phyloP scores from a whole-genome alignment of 1,284 basidiomycete genomes.

The Peniophora sp. region DNA sequence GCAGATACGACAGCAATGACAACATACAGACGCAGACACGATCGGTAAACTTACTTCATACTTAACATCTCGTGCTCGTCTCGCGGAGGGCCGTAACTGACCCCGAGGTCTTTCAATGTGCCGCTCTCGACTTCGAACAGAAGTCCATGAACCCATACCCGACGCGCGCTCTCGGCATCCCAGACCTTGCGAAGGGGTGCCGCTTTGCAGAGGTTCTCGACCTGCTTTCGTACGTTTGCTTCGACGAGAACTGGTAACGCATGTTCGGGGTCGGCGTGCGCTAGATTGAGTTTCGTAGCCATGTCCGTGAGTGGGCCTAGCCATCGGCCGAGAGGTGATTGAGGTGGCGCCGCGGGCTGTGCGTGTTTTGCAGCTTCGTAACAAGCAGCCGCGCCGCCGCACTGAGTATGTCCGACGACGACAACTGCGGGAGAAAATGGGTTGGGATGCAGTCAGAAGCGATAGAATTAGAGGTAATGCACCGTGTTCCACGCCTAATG shows the following conservation, averaged over 20 bases:
- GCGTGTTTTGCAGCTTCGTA: slow-evolving; percentile 25
- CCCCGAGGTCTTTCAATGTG: background rate
- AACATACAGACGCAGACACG: too few relatives aligned
- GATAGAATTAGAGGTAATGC: slow-evolving; percentile 23
- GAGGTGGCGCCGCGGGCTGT: background rate
- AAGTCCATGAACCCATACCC: background rate
- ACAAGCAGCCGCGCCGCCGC: slow-evolving; percentile 63
- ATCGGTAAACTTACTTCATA: too few relatives aligned
- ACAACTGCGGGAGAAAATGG: slow-evolving; percentile 39
- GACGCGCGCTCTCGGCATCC: background rate
- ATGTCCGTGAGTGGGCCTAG: background rate
- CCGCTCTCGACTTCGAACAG: background rate
- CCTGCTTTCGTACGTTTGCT: background rate
- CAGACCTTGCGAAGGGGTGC: background rate
- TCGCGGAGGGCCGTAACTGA: background rate
- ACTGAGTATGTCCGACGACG: slow-evolving; percentile 67
- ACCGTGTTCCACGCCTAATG: slow-evolving; percentile 75
- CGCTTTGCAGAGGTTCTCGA: background rate
- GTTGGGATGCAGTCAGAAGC: slow-evolving; percentile 19
- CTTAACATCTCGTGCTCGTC: background rate
- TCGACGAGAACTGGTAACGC: background rate
- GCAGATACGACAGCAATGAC: too few relatives aligned
- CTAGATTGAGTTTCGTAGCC: background rate
- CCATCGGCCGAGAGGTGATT: background rate
- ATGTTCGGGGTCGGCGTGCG: background rate